These are phyloP conservation scores for Alternaria sp. DNA, from an alignment of 2,329 filamentous ascomycete species.

Conservation along the genomic window DNA sequence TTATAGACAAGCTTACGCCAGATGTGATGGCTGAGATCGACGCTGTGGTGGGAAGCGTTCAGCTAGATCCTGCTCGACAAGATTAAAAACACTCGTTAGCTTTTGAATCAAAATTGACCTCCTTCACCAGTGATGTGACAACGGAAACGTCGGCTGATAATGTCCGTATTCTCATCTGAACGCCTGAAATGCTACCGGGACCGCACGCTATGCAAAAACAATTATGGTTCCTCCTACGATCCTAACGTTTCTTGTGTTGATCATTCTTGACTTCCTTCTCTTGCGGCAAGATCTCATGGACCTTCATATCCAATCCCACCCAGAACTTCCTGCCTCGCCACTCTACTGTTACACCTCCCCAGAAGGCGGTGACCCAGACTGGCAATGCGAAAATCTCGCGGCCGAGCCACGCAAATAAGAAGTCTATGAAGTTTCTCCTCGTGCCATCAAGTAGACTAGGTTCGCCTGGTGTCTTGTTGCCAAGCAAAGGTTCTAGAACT, in stretches of 20 bases:
- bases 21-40: slow-evolving; percentile 55
- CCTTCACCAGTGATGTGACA: not conserved
- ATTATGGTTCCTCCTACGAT: too few species aligned
- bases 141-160: not conserved
- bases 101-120: not conserved
- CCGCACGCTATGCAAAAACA: not conserved
- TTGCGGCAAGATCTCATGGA: slow-evolving; percentile 62
- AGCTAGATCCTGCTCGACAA: slow-evolving; percentile 28
- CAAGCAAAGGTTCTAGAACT: slow-evolving; percentile 30
- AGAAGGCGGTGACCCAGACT: slow-evolving; percentile 88
- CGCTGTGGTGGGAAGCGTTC: slow-evolving; percentile 34
- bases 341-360: slow-evolving; percentile 83
- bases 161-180: not conserved
- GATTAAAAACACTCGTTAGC: slow-evolving; percentile 16
- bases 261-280: slow-evolving; percentile 6
- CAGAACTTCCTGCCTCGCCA: slow-evolving; percentile 87
- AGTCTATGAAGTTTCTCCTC: slow-evolving; percentile 68
- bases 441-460: slow-evolving; percentile 41
- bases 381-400: slow-evolving; percentile 83
- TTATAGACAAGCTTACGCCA: slow-evolving; percentile 54
- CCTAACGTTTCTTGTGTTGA: slow-evolving; percentile 1
- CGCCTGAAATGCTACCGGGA: not conserved
- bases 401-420: slow-evolving; percentile 83
- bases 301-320: slow-evolving; percentile 84
- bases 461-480: slow-evolving; percentile 11